Base-by-base conservation (phyloP, 106 monocot genomes). In the Iris macrosiphon region DNA sequence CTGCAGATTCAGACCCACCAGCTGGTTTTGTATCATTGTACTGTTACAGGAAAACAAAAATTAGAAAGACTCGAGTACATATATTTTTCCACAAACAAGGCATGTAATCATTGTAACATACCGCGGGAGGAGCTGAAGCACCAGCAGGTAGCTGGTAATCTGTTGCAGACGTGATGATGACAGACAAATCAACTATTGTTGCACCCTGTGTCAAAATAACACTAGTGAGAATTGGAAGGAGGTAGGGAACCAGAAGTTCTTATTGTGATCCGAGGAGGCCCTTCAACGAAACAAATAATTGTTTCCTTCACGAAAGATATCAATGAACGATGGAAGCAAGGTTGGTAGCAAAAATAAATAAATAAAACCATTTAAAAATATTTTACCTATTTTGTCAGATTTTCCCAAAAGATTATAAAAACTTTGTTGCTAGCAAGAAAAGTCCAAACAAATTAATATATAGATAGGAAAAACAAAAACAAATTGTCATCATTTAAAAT, bases 131-230 rank as follows among this genome's bases (percentile, higher is more conserved):
- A 45, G 60, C 26, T 19, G 49, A 27, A 20, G 43, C 52, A 35
- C 42, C 9, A 20, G 74, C 71, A 18, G 78, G 78, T 34, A 59
- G 64, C 12, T 75, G 59, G 45, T 78, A 78, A 34, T 78, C 83
- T 24, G 56, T 55, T 37, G 83, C 83, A 12, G 66, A 57, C 59
- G 74, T 64, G 16, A 84, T 78, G 40, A 68, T 67, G 45, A 84
- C 74, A 49, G 83, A 78, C 17, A 59, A 60, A 78, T 84, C 83
- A 67, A 78, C 78, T 71, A 84, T 84, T 6, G 83, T 84, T 18
- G 83, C 83, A 60, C 83, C 83, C 82, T 82, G 68, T 61, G 13
- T 13, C 20, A 37, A 0, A 37, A 0, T 7, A 37, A 12, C 37
- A 7, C 12, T 37, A 37, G 12, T 37, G 5, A 7, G 8, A 37